Conservation (phyloP, 148 eudicot species). For the Heliamphora exappendiculata region DNA sequence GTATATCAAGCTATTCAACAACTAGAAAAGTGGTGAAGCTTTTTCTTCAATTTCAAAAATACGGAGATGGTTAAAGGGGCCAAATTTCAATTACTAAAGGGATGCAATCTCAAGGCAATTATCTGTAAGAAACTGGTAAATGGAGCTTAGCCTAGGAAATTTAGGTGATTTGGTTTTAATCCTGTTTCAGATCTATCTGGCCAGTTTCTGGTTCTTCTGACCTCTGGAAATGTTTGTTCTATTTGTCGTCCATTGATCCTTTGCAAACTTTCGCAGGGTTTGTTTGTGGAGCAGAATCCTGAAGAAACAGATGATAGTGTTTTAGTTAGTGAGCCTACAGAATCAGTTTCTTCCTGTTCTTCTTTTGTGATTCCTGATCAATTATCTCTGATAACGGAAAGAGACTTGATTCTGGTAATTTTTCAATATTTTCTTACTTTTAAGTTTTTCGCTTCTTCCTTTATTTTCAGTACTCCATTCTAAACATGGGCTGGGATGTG, state of each 20-base stretch:
- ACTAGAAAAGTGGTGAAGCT: no score
- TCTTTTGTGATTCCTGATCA: slow-evolving; percentile 35
- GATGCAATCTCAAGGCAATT: no score
- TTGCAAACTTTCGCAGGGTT: slow-evolving; percentile 39
- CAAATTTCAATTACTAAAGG: no score
- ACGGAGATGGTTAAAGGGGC: no score
- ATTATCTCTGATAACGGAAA: slow-evolving; percentile 45
- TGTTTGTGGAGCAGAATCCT: slow-evolving; percentile 19
- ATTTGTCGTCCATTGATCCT: background rate
- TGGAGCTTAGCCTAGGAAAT: no score
- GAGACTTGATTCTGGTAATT: slow-evolving; percentile 68
- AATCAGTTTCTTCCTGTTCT: slow-evolving; percentile 36
- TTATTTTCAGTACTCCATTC: background rate
- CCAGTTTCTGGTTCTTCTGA: background rate
- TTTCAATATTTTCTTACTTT: background rate
- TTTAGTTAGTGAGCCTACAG: slow-evolving; percentile 38
- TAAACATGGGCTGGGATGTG: slow-evolving; percentile 14
- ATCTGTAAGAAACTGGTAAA: no score
- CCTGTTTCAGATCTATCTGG: background rate
- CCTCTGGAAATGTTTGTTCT: background rate
- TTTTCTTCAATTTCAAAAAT: no score
- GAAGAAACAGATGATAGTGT: slow-evolving; percentile 38
- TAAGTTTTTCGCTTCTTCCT: background rate
- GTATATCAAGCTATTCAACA: no score
- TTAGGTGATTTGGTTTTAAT: background rate